phyloP scores from a whole-genome alignment of 2,329 filamentous ascomycete genomes.

The Cercospora canescens region DNA sequence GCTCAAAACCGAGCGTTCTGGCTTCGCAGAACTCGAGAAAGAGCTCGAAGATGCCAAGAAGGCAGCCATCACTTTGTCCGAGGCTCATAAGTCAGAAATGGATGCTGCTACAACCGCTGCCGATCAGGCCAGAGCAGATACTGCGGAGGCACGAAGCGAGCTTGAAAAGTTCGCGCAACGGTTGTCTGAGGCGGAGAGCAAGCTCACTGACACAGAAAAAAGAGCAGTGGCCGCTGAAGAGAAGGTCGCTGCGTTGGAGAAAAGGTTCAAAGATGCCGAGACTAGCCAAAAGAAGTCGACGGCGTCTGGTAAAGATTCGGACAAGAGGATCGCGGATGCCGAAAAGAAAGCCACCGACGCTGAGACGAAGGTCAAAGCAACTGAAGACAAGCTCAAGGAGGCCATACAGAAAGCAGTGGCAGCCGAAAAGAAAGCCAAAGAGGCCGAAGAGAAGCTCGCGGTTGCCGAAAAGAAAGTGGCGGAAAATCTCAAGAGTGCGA shows the following conservation, averaged over 20 bases:
- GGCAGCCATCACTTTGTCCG: background rate
- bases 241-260: slow-evolving; percentile 8
- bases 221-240: slow-evolving; percentile 14
- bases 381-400: slow-evolving; percentile 17
- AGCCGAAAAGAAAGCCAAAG: slow-evolving; percentile 10
- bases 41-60: slow-evolving; percentile 29
- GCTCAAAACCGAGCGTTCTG: slow-evolving; percentile 32
- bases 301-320: slow-evolving; percentile 17
- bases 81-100: background rate
- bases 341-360: slow-evolving; percentile 3
- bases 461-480: slow-evolving; percentile 9
- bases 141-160: background rate
- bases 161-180: background rate
- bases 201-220: slow-evolving; percentile 10
- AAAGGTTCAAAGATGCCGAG: slow-evolving; percentile 14
- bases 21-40: slow-evolving; percentile 34
- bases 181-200: background rate
- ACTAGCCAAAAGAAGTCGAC: slow-evolving; percentile 14
- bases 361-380: slow-evolving; percentile 4
- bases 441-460: slow-evolving; percentile 18
- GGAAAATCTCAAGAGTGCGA: slow-evolving; percentile 6
- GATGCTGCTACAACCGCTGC: background rate
- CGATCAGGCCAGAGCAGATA: slow-evolving; percentile 14
- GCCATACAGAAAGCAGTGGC: slow-evolving; percentile 9
- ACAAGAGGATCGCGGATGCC: slow-evolving; percentile 11